Conservation (phyloP, 2,329 filamentous ascomycete species). For the Xylariaceae sp. region DNA sequence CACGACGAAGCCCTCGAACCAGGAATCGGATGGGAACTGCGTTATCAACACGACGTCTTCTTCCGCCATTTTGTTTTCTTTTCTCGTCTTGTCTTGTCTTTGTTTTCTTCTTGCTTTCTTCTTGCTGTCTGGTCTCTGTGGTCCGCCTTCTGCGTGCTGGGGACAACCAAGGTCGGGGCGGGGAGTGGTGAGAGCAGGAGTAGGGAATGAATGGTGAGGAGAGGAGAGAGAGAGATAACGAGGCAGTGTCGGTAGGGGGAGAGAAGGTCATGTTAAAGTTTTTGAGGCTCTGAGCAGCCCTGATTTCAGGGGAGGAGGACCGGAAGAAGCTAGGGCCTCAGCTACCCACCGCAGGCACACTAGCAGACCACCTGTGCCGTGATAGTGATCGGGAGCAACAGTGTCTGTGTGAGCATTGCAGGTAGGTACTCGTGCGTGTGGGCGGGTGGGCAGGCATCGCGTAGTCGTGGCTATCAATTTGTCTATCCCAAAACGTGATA, state of each 20-base stretch:
- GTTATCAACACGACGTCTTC: conserved; percentile 31
- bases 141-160: too few relatives aligned
- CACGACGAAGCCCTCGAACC: conserved; percentile 30
- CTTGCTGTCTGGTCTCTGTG: too few relatives aligned
- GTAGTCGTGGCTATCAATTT: background rate
- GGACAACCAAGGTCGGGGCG: too few relatives aligned
- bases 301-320: conserved; percentile 3
- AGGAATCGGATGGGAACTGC: conserved; percentile 30
- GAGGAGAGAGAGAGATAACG: background rate
- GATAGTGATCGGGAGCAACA: background rate
- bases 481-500: background rate
- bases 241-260: background rate
- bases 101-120: too few relatives aligned
- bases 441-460: too few relatives aligned
- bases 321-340: conserved; percentile 3
- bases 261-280: background rate
- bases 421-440: too few relatives aligned
- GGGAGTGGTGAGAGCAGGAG: too few relatives aligned
- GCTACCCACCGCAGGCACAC: conserved; percentile 5
- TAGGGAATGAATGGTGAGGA: too few relatives aligned
- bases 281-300: conserved; percentile 10
- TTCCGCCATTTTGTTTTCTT: conserved; percentile 21
- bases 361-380: background rate
- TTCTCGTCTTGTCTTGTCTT: too few relatives aligned
- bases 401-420: too few relatives aligned